Conservation (phyloP, 2,329 filamentous ascomycete species). For the Alternaria hordeiaustralica region DNA sequence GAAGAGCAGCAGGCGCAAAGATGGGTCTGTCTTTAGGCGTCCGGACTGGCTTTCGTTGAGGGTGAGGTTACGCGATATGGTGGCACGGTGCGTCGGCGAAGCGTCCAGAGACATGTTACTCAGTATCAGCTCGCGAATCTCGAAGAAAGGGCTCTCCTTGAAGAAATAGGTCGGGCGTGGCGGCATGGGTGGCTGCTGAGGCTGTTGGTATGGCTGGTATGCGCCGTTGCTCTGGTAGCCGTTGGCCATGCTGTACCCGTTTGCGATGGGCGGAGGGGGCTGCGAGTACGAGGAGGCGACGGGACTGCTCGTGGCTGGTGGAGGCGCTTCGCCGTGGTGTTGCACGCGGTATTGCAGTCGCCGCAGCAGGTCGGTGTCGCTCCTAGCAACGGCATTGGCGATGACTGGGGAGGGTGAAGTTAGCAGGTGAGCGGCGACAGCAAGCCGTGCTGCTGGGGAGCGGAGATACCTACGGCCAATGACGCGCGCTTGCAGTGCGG, state of each 20-base stretch:
- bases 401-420: slow-evolving; percentile 48
- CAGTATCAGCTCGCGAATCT: slow-evolving; percentile 69
- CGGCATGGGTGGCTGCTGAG: slow-evolving; percentile 19
- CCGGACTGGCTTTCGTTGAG: slow-evolving; percentile 62
- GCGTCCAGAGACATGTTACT: slow-evolving; percentile 72
- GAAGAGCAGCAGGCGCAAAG: slow-evolving; percentile 79
- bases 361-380: slow-evolving; percentile 46
- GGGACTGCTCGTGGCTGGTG: slow-evolving; percentile 28
- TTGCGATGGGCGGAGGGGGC: slow-evolving; percentile 25
- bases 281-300: slow-evolving; percentile 21
- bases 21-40: slow-evolving; percentile 65
- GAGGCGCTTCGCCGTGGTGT: slow-evolving; percentile 50
- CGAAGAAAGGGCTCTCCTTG: slow-evolving; percentile 87
- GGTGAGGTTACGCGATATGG: slow-evolving; percentile 64
- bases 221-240: slow-evolving; percentile 19
- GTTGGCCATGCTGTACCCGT: slow-evolving; percentile 31
- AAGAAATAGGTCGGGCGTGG: slow-evolving; percentile 57
- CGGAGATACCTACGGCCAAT: slow-evolving; percentile 69
- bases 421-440: slow-evolving; percentile 16
- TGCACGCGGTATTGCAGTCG: slow-evolving; percentile 50
- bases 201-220: slow-evolving; percentile 23
- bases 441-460: slow-evolving; percentile 2
- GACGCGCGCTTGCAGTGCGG: slow-evolving; percentile 78
- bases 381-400: slow-evolving; percentile 38
- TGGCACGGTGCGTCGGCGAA: slow-evolving; percentile 66